Percentiles rank a stretch among this genome's conserved stretches.
phyloP scores from a whole-genome alignment of 495 filamentous ascomycete genomes.

The Trichoderma virens region DNA sequence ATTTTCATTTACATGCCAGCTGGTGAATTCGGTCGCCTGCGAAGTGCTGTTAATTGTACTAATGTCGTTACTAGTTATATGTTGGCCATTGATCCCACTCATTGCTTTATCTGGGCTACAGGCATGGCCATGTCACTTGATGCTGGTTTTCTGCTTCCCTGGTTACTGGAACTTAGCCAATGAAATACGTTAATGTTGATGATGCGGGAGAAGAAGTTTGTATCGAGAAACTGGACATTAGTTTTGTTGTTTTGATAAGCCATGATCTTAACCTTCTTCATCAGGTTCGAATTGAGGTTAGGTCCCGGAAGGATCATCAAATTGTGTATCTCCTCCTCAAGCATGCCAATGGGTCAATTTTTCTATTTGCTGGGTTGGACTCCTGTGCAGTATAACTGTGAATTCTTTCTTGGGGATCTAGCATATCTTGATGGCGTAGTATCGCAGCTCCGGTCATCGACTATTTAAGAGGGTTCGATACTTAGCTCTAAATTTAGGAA shows the following conservation, averaged over 20 bases:
- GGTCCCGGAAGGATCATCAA: constrained; percentile 11
- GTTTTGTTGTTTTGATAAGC: constrained; percentile 8
- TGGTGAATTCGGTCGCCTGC: too few species aligned
- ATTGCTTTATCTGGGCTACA: too few species aligned
- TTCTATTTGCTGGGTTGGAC: too few species aligned
- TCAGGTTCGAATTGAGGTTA: not conserved
- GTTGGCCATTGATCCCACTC: not conserved
- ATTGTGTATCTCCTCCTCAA: constrained; percentile 15
- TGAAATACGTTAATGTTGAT: constrained; percentile 14
- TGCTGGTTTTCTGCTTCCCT: not conserved
- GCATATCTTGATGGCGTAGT: too few species aligned
- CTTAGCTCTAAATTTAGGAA: too few species aligned
- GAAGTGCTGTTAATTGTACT: too few species aligned
- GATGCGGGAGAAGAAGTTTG: constrained; percentile 13
- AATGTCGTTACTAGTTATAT: too few species aligned
- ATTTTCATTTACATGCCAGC: too few species aligned
- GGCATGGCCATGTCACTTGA: not conserved
- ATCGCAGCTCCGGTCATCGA: too few species aligned
- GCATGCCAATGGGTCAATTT: constrained; percentile 9
- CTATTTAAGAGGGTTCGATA: too few species aligned
- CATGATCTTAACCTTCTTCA: constrained; percentile 13
- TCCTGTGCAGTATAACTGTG: too few species aligned
- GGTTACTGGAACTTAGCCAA: not conserved
- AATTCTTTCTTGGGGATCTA: too few species aligned
- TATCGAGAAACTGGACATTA: constrained; percentile 12